phyloP scores from a whole-genome alignment of 2,329 filamentous ascomycete genomes.

The Colletotrichum sp. region DNA sequence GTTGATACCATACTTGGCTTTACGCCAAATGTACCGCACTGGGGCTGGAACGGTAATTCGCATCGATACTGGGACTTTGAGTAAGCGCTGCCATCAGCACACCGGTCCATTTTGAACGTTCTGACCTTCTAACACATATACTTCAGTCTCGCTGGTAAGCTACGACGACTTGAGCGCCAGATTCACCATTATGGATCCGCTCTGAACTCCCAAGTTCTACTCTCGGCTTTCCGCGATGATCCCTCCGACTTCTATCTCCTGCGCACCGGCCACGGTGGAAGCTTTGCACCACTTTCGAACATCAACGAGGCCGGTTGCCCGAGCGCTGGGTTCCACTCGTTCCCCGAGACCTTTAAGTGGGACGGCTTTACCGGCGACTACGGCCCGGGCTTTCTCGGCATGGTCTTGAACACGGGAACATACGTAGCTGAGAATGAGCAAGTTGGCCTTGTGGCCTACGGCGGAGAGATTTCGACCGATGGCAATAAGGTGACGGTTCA shows the following conservation, averaged over 20 bases:
- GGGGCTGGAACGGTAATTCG: conserved; percentile 67
- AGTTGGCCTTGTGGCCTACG: background rate
- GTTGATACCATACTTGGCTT: conserved; percentile 59
- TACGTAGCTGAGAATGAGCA: background rate
- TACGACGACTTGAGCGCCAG: conserved; percentile 42
- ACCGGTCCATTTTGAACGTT: conserved; percentile 30
- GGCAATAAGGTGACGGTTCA: background rate
- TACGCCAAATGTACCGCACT: conserved; percentile 62
- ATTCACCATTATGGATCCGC: conserved; percentile 66
- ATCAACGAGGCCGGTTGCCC: conserved; percentile 60
- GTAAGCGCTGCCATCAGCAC: conserved; percentile 38
- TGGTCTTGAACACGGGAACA: background rate
- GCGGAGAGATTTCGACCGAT: background rate
- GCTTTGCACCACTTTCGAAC: conserved; percentile 57
- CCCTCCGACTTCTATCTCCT: conserved; percentile 53
- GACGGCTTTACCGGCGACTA: conserved; percentile 63
- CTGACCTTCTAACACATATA: background rate
- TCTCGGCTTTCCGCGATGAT: conserved; percentile 52
- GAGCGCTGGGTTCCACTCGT: conserved; percentile 60
- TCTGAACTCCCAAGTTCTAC: conserved; percentile 59
- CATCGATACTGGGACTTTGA: conserved; percentile 62
- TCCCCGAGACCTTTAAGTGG: conserved; percentile 58
- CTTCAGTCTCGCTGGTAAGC: background rate
- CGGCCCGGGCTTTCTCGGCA: conserved; percentile 50
- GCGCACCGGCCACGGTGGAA: conserved; percentile 58